A percentile compares a stretch with the other conserved stretches of the same genome.
These are phyloP conservation scores for Teratosphaeria destructans DNA, from an alignment of 2,329 filamentous ascomycete species.

Conservation along the genomic window DNA sequence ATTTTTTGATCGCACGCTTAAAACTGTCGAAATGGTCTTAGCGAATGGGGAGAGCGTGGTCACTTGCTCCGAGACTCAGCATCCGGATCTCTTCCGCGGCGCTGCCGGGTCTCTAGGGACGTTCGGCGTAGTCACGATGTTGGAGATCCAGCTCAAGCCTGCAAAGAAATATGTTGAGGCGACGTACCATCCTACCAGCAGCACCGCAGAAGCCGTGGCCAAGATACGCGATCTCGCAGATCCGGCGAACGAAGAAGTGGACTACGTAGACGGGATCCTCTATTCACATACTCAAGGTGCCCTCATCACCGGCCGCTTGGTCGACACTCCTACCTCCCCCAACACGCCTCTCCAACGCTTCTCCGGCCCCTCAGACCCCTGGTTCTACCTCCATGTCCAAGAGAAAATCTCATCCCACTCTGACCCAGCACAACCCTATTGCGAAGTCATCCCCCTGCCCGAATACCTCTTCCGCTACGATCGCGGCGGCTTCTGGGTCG, in stretches of 20 bases:
- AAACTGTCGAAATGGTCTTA: slow-evolving; percentile 54
- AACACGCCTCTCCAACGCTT: slow-evolving; percentile 24
- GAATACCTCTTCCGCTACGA: slow-evolving; percentile 66
- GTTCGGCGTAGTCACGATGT: slow-evolving; percentile 53
- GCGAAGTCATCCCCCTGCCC: slow-evolving; percentile 49
- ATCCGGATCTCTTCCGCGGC: slow-evolving; percentile 52
- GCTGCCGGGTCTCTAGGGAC: slow-evolving; percentile 57
- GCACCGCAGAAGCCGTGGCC: slow-evolving; percentile 33
- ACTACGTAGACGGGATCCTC: slow-evolving; percentile 43
- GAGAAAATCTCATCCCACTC: slow-evolving; percentile 29
- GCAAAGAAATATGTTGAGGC: slow-evolving; percentile 41
- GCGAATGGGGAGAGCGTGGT: slow-evolving; percentile 46
- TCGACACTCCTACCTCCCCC: slow-evolving; percentile 14
- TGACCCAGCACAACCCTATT: slow-evolving; percentile 30
- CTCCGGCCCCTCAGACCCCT: slow-evolving; percentile 36
- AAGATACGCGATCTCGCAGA: slow-evolving; percentile 30
- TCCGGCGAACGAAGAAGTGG: slow-evolving; percentile 29
- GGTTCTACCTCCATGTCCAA: slow-evolving; percentile 40
- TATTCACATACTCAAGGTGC: slow-evolving; percentile 34
- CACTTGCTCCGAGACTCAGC: slow-evolving; percentile 44
- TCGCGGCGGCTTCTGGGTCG: slow-evolving; percentile 60
- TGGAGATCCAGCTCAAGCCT: slow-evolving; percentile 37
- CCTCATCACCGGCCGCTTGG: slow-evolving; percentile 36
- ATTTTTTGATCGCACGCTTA: slow-evolving; percentile 43
- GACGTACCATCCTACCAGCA: slow-evolving; percentile 35